Conservation (phyloP, 2,329 filamentous ascomycete genomes). For the Calonectria naviculata region DNA sequence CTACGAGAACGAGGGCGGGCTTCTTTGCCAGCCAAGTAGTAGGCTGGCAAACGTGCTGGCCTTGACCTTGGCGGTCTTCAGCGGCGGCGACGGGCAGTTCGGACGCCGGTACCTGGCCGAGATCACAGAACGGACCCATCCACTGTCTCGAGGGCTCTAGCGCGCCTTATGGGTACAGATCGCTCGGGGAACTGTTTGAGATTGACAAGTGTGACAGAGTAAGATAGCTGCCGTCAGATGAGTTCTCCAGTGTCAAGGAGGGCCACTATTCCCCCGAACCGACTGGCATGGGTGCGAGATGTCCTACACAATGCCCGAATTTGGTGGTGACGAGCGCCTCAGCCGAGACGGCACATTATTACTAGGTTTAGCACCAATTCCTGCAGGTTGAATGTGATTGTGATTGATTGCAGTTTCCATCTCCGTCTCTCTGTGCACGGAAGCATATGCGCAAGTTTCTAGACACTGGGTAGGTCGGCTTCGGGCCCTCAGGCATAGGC, state of each 20-base stretch:
- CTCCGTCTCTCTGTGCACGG: neutral
- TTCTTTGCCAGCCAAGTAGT: neutral
- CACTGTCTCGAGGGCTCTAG: constrained; percentile 13
- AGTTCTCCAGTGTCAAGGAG: neutral
- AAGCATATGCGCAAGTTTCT: neutral
- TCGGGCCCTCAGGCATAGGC: neutral
- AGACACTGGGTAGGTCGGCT: neutral
- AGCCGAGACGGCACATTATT: neutral
- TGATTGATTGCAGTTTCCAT: constrained; percentile 2
- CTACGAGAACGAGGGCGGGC: neutral
- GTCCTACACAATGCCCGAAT: neutral
- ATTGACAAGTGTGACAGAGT: constrained; percentile 19
- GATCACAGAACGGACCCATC: neutral
- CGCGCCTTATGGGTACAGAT: constrained; percentile 22
- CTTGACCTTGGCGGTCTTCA: neutral
- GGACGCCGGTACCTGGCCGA: constrained; percentile 4
- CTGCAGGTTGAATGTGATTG: neutral
- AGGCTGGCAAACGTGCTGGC: neutral
- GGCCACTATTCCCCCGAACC: neutral
- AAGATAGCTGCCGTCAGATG: constrained; percentile 10
- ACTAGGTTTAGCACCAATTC: neutral
- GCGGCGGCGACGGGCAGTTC: constrained; percentile 2
- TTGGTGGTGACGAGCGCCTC: neutral
- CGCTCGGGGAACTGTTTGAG: constrained; percentile 24
- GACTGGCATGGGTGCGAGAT: constrained; percentile 1